Evolutionary conservation across 2,329 filamentous ascomycete species (phyloP).

Genomic region (Epichloe coenophiala): DNA sequence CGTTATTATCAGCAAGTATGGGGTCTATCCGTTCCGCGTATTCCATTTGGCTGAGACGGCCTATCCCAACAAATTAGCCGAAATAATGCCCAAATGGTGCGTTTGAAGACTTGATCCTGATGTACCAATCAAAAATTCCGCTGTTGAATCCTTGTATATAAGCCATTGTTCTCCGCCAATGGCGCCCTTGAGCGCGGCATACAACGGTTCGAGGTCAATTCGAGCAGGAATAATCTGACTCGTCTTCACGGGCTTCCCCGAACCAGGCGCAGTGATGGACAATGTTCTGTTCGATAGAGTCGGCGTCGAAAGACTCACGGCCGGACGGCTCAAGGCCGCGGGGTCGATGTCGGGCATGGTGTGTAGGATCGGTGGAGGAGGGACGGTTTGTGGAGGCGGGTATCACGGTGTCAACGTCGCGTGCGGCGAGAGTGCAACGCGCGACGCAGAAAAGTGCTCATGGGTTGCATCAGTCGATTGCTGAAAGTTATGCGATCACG

Average conservation of each 20-base stretch:
- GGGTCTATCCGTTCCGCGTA: conserved; percentile 45
- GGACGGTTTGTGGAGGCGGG: conserved; percentile 10
- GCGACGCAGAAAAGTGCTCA: conserved; percentile 28
- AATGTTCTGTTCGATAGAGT: conserved; percentile 44
- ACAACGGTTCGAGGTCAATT: conserved; percentile 54
- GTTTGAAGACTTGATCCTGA: background rate
- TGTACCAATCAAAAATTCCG: conserved; percentile 49
- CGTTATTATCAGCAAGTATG: conserved; percentile 42
- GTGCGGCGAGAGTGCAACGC: conserved; percentile 32
- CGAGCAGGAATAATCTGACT: conserved; percentile 50
- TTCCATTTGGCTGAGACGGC: conserved; percentile 49
- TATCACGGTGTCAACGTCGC: conserved; percentile 23
- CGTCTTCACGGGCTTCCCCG: conserved; percentile 41
- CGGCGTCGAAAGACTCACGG: conserved; percentile 44
- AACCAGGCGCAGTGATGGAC: conserved; percentile 34
- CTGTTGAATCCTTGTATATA: conserved; percentile 48
- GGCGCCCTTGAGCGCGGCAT: conserved; percentile 45
- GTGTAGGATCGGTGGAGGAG: conserved; percentile 15
- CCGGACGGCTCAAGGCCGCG: conserved; percentile 51
- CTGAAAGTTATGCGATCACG: conserved; percentile 27
- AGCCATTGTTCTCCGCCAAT: conserved; percentile 50
- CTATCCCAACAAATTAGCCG: conserved; percentile 26
- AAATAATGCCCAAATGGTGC: background rate
- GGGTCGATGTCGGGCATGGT: conserved; percentile 58
- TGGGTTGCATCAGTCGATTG: conserved; percentile 29